These are phyloP conservation scores for Pyricularia grisea DNA, from an alignment of 2,329 filamentous ascomycete species.

Conservation along the genomic window DNA sequence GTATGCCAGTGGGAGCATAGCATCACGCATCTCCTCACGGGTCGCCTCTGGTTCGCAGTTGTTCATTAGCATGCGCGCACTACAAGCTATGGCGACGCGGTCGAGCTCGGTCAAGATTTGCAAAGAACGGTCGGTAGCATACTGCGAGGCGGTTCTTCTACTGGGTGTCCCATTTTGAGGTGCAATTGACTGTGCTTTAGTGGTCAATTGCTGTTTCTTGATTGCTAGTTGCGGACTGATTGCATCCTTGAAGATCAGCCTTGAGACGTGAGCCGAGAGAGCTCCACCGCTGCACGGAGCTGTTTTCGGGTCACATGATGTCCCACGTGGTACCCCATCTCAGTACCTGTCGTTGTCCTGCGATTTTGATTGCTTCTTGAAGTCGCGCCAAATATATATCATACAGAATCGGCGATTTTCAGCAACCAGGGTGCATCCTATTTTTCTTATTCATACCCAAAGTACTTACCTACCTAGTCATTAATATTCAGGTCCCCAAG, in stretches of 20 bases:
- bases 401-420: not conserved
- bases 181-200: slow-evolving; percentile 5
- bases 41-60: slow-evolving; percentile 55
- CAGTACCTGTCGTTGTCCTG: not conserved
- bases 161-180: slow-evolving; percentile 1
- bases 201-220: slow-evolving; percentile 4
- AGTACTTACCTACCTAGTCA: too few relatives aligned
- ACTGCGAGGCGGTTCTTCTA: slow-evolving; percentile 5
- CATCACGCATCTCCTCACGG: slow-evolving; percentile 88
- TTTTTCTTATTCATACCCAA: not conserved
- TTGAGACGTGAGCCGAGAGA: not conserved
- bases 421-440: not conserved
- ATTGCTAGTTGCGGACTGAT: not conserved
- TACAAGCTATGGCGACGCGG: too few relatives aligned
- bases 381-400: too few relatives aligned
- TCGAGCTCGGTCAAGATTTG: not conserved
- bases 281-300: not conserved
- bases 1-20: slow-evolving; percentile 80
- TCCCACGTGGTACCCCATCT: not conserved
- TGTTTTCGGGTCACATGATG: not conserved
- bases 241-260: not conserved
- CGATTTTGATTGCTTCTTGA: too few relatives aligned
- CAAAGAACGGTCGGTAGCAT: not conserved
- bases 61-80: slow-evolving; percentile 1
- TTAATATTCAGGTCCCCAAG: too few relatives aligned